Conservation (phyloP, 1,139 yeast genomes). For the Eremothecium gossypii region DNA sequence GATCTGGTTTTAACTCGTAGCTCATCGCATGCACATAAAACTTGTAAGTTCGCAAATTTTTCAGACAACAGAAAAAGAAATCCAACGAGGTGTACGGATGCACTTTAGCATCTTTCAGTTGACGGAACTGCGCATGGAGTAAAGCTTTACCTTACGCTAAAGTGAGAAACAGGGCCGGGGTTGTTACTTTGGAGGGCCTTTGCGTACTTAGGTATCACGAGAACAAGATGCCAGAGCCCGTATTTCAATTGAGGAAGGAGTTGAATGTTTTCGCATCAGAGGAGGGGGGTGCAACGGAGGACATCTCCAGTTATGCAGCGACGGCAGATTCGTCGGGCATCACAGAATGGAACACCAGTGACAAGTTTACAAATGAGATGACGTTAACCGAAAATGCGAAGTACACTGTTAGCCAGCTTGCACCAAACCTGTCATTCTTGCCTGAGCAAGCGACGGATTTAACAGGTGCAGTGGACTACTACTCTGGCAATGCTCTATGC, state of each 20-base stretch:
- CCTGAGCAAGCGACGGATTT: constrained; percentile 11
- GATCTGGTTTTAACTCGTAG: constrained; percentile 1
- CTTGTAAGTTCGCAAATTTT: neutral
- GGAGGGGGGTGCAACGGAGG: neutral
- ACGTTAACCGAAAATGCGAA: constrained; percentile 27
- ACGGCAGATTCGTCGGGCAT: constrained; percentile 2
- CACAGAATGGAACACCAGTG: constrained; percentile 1
- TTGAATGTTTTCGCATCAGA: constrained; percentile 6
- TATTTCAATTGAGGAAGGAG: constrained; percentile 13
- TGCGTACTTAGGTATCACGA: neutral
- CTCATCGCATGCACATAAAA: constrained; percentile 5
- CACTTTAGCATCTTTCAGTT: neutral
- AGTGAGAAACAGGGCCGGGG: too few relatives aligned
- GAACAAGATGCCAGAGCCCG: constrained; percentile 6
- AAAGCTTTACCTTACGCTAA: too few relatives aligned
- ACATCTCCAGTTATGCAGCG: constrained; percentile 2
- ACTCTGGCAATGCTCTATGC: constrained; percentile 47
- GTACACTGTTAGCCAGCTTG: constrained; percentile 19
- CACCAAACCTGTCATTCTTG: constrained; percentile 14
- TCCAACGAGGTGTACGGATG: constrained; percentile 1
- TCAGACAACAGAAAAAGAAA: constrained; percentile 1
- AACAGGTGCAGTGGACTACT: constrained; percentile 47
- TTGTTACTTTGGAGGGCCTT: too few relatives aligned
- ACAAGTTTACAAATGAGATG: constrained; percentile 8
- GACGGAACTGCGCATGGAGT: too few relatives aligned